phyloP scores from a whole-genome alignment of 1,284 basidiomycete species.

The Irpex sp. region DNA sequence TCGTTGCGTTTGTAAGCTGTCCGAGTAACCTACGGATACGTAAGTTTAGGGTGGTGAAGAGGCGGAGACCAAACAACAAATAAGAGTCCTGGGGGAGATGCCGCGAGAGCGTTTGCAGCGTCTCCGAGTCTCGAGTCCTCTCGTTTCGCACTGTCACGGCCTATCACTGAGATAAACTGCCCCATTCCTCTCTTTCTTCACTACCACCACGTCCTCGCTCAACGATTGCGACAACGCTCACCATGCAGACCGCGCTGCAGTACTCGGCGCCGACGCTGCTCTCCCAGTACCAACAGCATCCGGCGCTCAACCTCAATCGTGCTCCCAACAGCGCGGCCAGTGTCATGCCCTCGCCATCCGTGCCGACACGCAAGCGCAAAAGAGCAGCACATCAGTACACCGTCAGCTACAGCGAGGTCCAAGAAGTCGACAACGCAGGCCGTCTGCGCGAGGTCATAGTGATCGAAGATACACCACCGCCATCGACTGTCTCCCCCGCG shows the following conservation, averaged over 20 bases:
- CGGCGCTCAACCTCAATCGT: constrained; percentile 27
- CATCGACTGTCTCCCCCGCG: constrained; percentile 71
- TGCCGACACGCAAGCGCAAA: constrained; percentile 76
- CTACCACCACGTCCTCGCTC: constrained; percentile 38
- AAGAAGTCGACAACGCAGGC: constrained; percentile 75
- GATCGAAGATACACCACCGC: constrained; percentile 82
- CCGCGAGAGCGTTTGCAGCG: constrained; percentile 25
- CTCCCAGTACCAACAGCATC: constrained; percentile 45
- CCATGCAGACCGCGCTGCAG: constrained; percentile 67
- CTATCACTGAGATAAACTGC: constrained; percentile 31
- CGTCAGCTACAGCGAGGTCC: constrained; percentile 79
- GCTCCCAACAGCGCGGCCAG: constrained; percentile 26
- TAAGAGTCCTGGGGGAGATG: constrained; percentile 22
- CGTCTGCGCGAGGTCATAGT: constrained; percentile 79
- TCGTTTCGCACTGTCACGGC: constrained; percentile 25
- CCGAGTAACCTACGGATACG: not conserved
- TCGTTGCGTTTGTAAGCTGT: not conserved
- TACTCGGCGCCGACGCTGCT: constrained; percentile 54
- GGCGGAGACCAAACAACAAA: constrained; percentile 27
- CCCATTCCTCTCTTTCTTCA: constrained; percentile 38
- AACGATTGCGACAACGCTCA: constrained; percentile 32
- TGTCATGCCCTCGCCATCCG: constrained; percentile 53
- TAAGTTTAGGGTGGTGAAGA: not conserved
- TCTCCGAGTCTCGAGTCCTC: constrained; percentile 28
- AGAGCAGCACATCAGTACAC: constrained; percentile 67